Evolutionary conservation across 2,329 filamentous ascomycete species (phyloP).

Genomic region (Metarhizium rileyi): DNA sequence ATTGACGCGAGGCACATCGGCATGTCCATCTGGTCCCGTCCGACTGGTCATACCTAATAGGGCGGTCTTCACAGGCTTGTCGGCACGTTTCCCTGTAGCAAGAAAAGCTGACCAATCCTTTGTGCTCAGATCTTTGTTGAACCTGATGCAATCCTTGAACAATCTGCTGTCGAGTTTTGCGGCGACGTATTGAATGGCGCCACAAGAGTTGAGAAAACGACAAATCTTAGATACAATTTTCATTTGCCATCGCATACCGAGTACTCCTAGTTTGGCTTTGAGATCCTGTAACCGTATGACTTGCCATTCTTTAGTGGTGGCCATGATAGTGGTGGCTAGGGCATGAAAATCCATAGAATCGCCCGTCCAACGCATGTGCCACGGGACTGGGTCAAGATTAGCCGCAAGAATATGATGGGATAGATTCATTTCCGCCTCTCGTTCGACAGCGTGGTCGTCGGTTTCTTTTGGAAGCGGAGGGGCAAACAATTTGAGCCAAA

Average conservation of each 20-base stretch:
- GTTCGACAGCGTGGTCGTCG: conserved; percentile 14
- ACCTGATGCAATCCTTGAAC: conserved; percentile 54
- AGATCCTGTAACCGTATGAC: conserved; percentile 50
- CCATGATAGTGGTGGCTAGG: conserved; percentile 47
- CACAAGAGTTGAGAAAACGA: conserved; percentile 45
- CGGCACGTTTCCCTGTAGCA: conserved; percentile 34
- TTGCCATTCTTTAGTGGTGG: conserved; percentile 46
- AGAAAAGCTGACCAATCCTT: conserved; percentile 48
- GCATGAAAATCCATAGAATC: conserved; percentile 49
- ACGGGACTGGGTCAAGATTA: conserved; percentile 44
- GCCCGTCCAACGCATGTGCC: conserved; percentile 46
- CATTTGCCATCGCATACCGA: conserved; percentile 49
- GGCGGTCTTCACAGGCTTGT: conserved; percentile 16
- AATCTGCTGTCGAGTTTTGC: conserved; percentile 43
- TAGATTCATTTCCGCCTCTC: conserved; percentile 26
- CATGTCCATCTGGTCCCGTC: conserved; percentile 13
- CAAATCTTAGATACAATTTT: conserved; percentile 48
- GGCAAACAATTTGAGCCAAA: conserved; percentile 49
- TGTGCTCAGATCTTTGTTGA: conserved; percentile 42
- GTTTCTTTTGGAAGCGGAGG: conserved; percentile 31
- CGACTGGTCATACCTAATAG: conserved; percentile 14
- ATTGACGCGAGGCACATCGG: conserved; percentile 6
- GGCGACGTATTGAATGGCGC: conserved; percentile 46
- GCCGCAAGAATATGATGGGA: conserved; percentile 29
- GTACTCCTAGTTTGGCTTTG: conserved; percentile 46